Evolutionary conservation across 2,329 filamentous ascomycete species (phyloP).

Genomic region (Leptographium wingfieldii): DNA sequence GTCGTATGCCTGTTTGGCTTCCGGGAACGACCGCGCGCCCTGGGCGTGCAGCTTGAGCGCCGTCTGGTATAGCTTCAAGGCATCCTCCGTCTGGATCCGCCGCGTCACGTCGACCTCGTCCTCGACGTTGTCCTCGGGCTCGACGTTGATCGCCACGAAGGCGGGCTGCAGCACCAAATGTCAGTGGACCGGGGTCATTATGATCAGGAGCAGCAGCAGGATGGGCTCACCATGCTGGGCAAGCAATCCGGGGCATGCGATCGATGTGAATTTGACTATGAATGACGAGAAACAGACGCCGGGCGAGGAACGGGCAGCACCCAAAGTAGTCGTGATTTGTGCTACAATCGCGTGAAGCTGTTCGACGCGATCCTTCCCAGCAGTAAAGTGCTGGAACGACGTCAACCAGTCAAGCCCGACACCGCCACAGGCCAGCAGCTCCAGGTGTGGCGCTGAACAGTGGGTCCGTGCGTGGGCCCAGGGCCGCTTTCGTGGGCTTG

Average conservation of each 20-base stretch:
- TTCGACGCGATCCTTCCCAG: no score
- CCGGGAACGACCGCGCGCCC: conserved; percentile 60
- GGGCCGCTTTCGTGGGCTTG: no score
- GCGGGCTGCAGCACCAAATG: conserved; percentile 31
- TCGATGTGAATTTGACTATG: background rate
- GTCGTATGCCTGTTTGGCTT: conserved; percentile 71
- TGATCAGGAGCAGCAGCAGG: background rate
- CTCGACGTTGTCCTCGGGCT: conserved; percentile 79
- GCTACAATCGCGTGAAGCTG: no score
- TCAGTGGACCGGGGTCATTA: background rate
- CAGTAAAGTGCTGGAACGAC: no score
- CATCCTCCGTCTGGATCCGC: conserved; percentile 92
- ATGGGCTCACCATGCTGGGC: background rate
- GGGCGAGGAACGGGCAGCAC: background rate
- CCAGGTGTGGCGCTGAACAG: no score
- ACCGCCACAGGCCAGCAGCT: no score
- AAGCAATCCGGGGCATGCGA: background rate
- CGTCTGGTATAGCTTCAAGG: conserved; percentile 83
- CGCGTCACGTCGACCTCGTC: conserved; percentile 92
- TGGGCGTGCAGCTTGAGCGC: conserved; percentile 87
- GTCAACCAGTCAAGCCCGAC: no score
- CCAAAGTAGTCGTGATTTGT: no score
- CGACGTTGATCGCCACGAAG: conserved; percentile 86
- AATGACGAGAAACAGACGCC: background rate
- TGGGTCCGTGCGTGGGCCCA: no score